Conservation (phyloP, 2,329 filamentous ascomycete species). For the Nemania serpens region DNA sequence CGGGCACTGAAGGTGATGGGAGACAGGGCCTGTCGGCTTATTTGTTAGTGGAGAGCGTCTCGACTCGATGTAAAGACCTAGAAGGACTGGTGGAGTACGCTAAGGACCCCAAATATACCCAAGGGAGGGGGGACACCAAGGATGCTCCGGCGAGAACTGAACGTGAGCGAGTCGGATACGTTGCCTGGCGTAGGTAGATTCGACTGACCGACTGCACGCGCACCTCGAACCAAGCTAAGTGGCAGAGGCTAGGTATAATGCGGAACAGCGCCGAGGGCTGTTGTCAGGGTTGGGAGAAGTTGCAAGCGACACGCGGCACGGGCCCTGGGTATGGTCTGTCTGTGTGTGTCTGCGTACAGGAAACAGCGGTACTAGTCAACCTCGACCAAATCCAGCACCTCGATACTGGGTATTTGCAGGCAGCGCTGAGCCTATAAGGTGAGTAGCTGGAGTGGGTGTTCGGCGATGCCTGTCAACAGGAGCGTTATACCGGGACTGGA, state of each 20-base stretch:
- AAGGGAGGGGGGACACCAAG: constrained; percentile 4
- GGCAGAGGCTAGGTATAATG: constrained; percentile 4
- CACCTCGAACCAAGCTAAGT: constrained; percentile 12
- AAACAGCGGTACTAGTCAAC: neutral
- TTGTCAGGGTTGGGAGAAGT: constrained; percentile 5
- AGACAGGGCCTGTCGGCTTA: neutral
- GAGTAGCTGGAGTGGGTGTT: neutral
- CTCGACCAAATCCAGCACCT: neutral
- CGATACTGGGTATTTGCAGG: neutral
- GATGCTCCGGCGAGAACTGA: constrained; percentile 23
- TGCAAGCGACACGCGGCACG: constrained; percentile 11
- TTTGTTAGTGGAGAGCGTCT: constrained; percentile 9
- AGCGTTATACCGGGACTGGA: constrained; percentile 10
- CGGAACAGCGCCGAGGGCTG: constrained; percentile 2
- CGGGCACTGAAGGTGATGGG: neutral
- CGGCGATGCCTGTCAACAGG: constrained; percentile 2
- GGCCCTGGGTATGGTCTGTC: constrained; percentile 6
- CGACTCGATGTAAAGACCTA: constrained; percentile 9
- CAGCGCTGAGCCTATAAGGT: too few relatives aligned
- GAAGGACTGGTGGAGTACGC: constrained; percentile 20
- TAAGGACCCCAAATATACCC: constrained; percentile 8
- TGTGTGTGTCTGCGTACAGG: neutral
- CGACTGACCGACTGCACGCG: constrained; percentile 4
- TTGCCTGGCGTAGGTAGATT: neutral
- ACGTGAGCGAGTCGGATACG: neutral